Evolutionary conservation across 768 basidiomycete species (phyloP).

Genomic region (Termitomyces sp.): DNA sequence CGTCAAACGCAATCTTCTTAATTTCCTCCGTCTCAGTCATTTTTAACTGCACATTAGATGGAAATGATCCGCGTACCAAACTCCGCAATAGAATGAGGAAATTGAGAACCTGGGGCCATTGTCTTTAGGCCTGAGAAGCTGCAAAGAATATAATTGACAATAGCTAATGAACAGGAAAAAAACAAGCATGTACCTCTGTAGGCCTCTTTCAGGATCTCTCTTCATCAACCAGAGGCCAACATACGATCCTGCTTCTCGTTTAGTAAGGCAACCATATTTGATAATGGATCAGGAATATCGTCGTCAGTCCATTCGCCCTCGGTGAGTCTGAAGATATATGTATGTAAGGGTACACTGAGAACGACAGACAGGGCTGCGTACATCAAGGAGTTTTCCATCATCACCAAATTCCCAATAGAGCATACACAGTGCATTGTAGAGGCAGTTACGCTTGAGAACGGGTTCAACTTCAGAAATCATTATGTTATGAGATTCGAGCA

Average conservation of each 20-base stretch:
- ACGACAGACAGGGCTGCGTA: slow-evolving; percentile 23
- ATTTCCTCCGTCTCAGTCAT: too few relatives aligned
- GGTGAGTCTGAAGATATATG: slow-evolving; percentile 39
- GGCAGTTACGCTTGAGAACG: slow-evolving; percentile 40
- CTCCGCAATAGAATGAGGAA: slow-evolving; percentile 37
- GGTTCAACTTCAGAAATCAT: slow-evolving; percentile 59
- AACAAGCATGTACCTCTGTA: slow-evolving; percentile 49
- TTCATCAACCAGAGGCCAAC: slow-evolving; percentile 71
- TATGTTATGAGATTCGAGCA: slow-evolving; percentile 50
- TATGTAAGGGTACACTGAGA: neutral
- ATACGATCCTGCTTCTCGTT: slow-evolving; percentile 50
- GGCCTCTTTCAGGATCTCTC: slow-evolving; percentile 59
- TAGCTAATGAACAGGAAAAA: neutral
- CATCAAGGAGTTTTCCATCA: slow-evolving; percentile 56
- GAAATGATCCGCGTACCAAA: slow-evolving; percentile 47
- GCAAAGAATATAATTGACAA: neutral
- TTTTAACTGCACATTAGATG: slow-evolving; percentile 20
- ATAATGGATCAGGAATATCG: slow-evolving; percentile 57
- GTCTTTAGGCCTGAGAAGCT: slow-evolving; percentile 60
- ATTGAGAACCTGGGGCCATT: slow-evolving; percentile 44
- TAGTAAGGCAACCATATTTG: slow-evolving; percentile 53
- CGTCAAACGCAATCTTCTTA: too few relatives aligned
- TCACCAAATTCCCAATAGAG: slow-evolving; percentile 54
- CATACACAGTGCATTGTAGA: slow-evolving; percentile 56
- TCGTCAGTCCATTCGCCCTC: slow-evolving; percentile 62